Percentiles rank a stretch among this genome's conserved stretches.
These are phyloP conservation scores for Ochetophila trinervis DNA, from an alignment of 306 rosid genomes.

Conservation along the genomic window DNA sequence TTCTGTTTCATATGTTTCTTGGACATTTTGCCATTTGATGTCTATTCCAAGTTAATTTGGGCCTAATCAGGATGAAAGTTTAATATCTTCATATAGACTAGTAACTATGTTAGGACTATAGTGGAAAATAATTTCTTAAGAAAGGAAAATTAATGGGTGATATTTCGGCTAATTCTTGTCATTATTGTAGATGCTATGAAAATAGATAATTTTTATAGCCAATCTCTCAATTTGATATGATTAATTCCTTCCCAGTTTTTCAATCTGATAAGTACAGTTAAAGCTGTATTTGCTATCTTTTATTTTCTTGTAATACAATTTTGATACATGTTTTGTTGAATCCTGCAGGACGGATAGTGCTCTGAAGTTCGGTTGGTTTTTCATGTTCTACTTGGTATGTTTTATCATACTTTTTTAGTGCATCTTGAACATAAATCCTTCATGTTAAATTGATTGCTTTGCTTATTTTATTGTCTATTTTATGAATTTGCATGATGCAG, in stretches of 20 bases:
- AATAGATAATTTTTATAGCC: too few species aligned
- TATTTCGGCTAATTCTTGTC: too few species aligned
- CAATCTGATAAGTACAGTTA: background rate
- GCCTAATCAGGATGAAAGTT: too few species aligned
- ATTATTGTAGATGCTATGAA: too few species aligned
- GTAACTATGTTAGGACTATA: too few species aligned
- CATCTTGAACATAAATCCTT: background rate
- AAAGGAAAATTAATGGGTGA: too few species aligned
- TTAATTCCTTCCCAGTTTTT: background rate
- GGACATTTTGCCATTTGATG: too few species aligned
- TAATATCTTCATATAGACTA: too few species aligned
- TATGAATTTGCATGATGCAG: conserved; percentile 51
- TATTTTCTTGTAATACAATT: background rate
- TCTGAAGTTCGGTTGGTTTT: conserved; percentile 90
- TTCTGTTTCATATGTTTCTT: too few species aligned
- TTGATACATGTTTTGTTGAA: conserved; percentile 22
- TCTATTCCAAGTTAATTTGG: too few species aligned
- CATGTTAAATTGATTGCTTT: conserved; percentile 5
- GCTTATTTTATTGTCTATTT: conserved; percentile 24
- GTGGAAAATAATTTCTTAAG: too few species aligned
- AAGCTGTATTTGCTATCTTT: background rate
- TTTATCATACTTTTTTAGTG: background rate
- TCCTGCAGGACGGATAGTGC: conserved; percentile 97
- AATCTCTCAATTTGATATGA: background rate
- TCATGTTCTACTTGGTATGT: conserved; percentile 88